Evolutionary conservation across 345 rosid genomes (phyloP), one percentile per base, ranked within the genome.

Genomic region (Sonneratia alba): DNA sequence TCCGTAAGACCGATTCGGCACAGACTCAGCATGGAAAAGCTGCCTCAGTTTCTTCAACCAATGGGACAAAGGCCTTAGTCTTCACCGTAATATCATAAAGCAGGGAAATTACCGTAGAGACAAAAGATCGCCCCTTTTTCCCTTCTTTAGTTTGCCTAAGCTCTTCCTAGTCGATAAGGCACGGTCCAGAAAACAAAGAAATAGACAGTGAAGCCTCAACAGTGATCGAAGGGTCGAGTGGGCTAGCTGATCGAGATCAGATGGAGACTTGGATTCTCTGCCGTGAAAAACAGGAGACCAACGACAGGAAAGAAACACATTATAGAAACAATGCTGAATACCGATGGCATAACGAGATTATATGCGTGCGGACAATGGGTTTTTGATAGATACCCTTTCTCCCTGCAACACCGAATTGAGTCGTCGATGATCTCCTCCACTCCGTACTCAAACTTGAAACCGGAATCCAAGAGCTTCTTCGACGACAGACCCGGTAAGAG

Each of bases 391-490:
- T 65, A 81, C 21, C 83, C 81, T 40, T 70, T 84, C 32, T 80
- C 78, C 62, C 67, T 83, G 73, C 87, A 77, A 67, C 84, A 73
- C 36, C 71, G 48, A 10, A 87, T 81, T 21, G 87, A 84, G 21
- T 24, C 87, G 36, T 66, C 77, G 64, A 78, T 75, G 64, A 74
- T 85, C 14, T 85, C 84, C 56, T 80, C 45, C 1, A 77, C 34
- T 0, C 82, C 78, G 47, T 79, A 56, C 69, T 76, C 79, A 63
- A 38, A 79, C 43, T 65, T 11, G 78, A 71, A 80, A 21, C 89
- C 87, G 11, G 66, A 13, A 55, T 74, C 84, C 70, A 75, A 9
- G 19, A 86, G 71, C 63, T 86, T 84, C 78, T 75, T 74, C 4
- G 85, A 76, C 0, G 83, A 74, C 57, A 77, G 12, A 0, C 13